Evolutionary conservation across 441 rosid species (phyloP), one percentile per base, ranked within the genome.

Genomic region (Erysimum cheiri): DNA sequence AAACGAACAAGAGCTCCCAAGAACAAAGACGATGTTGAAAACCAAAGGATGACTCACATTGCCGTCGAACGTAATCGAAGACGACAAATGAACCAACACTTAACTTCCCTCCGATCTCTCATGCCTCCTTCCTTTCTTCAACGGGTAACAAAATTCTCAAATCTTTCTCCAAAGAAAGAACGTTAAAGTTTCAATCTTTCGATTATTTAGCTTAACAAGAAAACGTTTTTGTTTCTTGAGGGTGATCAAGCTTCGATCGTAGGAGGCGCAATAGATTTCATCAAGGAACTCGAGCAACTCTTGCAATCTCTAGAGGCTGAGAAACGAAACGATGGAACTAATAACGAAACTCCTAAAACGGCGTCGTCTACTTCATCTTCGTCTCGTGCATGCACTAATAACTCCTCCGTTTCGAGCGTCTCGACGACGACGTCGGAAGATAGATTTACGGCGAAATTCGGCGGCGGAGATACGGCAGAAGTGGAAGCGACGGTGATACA

Each of bases 21-120:
- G 87, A 87, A 88, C 85, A 85, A 87, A 69, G 97, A 85, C 36
- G 97, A 90, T 75, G 86, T 84, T 40, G 97, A 90, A 69, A 87
- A 77, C 77, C 92, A 90, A 55, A 90, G 97, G 33, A 85, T 88
- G 92, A 85, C 91, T 80, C 97, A 89, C 88, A 91, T 91, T 83
- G 85, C 96, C 5, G 90, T 87, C 10, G 96, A 91, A 60, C 91
- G 97, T 63, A 91, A 89, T 80, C 91, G 96, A 37, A 82, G 96
- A 70, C 82, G 85, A 17, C 93, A 78, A 77, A 91, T 91, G 97
- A 91, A 89, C 59, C 82, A 86, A 63, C 85, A 91, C 71, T 85
- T 91, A 65, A 84, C 53, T 52, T 78, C 89, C 4, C 91, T 91
- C 29, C 87, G 88, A 3, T 77, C 87, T 35, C 86, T 91, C 62